Percentiles rank a stretch among this genome's conserved stretches.
Evolutionary conservation across 2,329 filamentous ascomycete genomes (phyloP).

Genomic region (Laburnicola sp.): DNA sequence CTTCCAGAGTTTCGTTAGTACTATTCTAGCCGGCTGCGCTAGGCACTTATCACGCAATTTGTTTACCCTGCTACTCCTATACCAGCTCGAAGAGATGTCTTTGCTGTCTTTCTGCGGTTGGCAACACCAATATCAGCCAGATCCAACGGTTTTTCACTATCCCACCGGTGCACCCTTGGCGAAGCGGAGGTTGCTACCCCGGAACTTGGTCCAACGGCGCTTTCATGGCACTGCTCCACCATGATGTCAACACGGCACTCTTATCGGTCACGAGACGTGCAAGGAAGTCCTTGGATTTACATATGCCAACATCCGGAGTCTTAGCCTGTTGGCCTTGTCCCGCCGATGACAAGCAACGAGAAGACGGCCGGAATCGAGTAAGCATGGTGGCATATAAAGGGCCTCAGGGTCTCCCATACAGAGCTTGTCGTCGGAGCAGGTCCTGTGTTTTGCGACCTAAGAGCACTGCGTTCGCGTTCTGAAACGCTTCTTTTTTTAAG

Average conservation of each 20-base stretch:
- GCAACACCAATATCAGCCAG: no score
- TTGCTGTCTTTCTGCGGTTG: no score
- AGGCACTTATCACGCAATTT: no score
- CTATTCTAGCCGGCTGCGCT: no score
- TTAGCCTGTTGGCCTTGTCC: slow-evolving; percentile 13
- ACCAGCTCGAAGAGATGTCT: no score
- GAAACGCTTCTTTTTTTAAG: slow-evolving; percentile 4
- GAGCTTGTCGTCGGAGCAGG: not conserved
- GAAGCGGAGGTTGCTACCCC: not conserved
- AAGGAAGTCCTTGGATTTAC: slow-evolving; percentile 30
- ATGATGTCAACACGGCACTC: slow-evolving; percentile 32
- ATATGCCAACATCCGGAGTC: slow-evolving; percentile 26
- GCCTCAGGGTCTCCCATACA: not conserved
- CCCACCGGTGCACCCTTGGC: not conserved
- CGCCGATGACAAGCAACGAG: slow-evolving; percentile 3
- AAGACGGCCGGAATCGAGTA: not conserved
- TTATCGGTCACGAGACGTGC: slow-evolving; percentile 6
- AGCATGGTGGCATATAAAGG: not conserved
- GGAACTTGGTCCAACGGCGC: not conserved
- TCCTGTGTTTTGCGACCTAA: no score
- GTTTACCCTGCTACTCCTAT: no score
- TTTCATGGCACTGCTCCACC: slow-evolving; percentile 21
- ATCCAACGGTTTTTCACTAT: no score
- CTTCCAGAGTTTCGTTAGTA: no score
- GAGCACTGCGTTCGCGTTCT: no score